Evolutionary conservation across 2,329 filamentous ascomycete species (phyloP).

Genomic region (Blastomyces parvus): DNA sequence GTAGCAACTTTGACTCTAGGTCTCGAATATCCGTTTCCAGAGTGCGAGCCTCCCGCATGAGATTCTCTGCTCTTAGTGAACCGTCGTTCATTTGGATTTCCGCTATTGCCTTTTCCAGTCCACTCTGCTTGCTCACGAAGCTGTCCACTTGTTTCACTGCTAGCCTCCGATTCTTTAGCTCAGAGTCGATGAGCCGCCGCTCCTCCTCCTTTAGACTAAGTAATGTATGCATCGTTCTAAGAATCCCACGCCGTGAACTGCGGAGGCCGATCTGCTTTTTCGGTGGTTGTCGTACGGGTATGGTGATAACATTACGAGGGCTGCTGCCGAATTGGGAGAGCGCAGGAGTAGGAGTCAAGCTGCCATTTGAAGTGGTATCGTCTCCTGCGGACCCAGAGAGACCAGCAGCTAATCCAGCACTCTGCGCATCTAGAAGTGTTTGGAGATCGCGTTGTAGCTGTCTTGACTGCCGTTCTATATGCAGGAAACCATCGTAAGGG

Average conservation of each 20-base stretch:
- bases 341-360: constrained; percentile 29
- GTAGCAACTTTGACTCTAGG: constrained; percentile 46
- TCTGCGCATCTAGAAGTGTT: constrained; percentile 51
- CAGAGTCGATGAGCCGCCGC: constrained; percentile 39
- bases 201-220: constrained; percentile 50
- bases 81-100: constrained; percentile 41
- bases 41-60: constrained; percentile 43
- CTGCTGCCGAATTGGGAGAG: constrained; percentile 16
- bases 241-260: constrained; percentile 47
- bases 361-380: constrained; percentile 40
- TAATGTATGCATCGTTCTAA: constrained; percentile 47
- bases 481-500: constrained; percentile 38
- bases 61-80: constrained; percentile 33
- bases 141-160: constrained; percentile 43
- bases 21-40: constrained; percentile 50
- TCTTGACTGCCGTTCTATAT: constrained; percentile 43
- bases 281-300: constrained; percentile 32
- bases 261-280: constrained; percentile 43
- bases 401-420: constrained; percentile 46
- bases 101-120: constrained; percentile 43
- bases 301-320: constrained; percentile 28
- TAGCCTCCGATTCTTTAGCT: constrained; percentile 37
- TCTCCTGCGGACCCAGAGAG: constrained; percentile 34
- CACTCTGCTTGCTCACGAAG: constrained; percentile 43
- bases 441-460: constrained; percentile 51